Evolutionary conservation across 2,329 filamentous ascomycete species (phyloP).

Genomic region (Cucurbitaria berberidis): DNA sequence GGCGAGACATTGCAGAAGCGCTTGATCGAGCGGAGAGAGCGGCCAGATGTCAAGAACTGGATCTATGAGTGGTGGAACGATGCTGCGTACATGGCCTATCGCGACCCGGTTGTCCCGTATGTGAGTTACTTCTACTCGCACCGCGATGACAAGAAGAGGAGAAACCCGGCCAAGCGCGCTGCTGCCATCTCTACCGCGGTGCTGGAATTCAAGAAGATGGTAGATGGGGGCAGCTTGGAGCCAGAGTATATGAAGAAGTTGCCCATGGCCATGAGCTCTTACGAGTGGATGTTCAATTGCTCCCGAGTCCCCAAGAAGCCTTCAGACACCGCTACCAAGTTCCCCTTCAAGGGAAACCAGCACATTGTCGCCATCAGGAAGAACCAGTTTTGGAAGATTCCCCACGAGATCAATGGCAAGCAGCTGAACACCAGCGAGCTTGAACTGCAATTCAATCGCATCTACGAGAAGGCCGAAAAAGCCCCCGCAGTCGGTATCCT

Average conservation of each 20-base stretch:
- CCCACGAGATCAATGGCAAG: conserved; percentile 79
- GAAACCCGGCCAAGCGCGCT: conserved; percentile 89
- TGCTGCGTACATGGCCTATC: conserved; percentile 87
- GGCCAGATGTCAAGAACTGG: conserved; percentile 90
- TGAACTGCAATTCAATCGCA: conserved; percentile 83
- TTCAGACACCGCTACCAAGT: conserved; percentile 84
- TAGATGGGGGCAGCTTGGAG: conserved; percentile 81
- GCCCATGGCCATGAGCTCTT: conserved; percentile 97
- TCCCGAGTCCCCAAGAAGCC: conserved; percentile 83
- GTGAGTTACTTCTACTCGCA: conserved; percentile 99
- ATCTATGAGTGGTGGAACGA: conserved; percentile 99
- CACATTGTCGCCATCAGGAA: conserved; percentile 91
- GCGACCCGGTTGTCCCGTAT: conserved; percentile 95
- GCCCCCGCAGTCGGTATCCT: conserved; percentile 80
- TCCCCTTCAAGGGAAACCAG: conserved; percentile 74
- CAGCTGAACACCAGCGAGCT: conserved; percentile 89
- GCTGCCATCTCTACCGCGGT: conserved; percentile 85
- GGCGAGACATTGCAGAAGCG: conserved; percentile 88
- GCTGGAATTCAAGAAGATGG: conserved; percentile 93
- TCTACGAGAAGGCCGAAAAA: conserved; percentile 73
- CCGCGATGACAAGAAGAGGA: conserved; percentile 85
- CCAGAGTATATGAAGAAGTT: conserved; percentile 99
- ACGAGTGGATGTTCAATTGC: conserved; percentile 98
- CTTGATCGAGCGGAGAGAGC: conserved; percentile 76
- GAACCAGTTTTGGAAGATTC: conserved; percentile 96